Base-by-base conservation (phyloP, 352 stramenopile genomes). In the Saprolegnia diclina region DNA sequence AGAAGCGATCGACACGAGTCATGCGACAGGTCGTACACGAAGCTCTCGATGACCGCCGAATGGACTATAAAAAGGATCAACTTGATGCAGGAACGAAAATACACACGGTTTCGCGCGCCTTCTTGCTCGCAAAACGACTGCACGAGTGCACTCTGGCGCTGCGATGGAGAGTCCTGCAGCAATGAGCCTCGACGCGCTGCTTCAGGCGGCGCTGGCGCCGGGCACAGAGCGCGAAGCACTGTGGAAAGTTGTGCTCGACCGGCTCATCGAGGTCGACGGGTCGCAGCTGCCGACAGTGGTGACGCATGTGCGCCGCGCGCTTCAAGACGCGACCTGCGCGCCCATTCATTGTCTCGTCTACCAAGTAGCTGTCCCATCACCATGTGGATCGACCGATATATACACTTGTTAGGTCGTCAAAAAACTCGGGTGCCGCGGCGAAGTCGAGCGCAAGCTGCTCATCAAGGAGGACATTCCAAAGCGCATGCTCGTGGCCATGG, bases 401-500 rank as follows among this genome's bases (percentile, higher is more conserved):
- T 11, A 63, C 21, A 24, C 14, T 10, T 26, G 26, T 14, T 38
- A 72, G 57, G 55, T 75, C 16, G 54, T 78, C 2, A 71, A 72
- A 73, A 44, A 89, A 77, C 52, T 90, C 16, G 79, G 56, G 3
- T 66, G 71, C 50, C 80, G 79, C 29, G 81, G 82, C 0, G 78
- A 84, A 35, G 68, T 73, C 14, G 83, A 89, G 57, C 79, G 83
- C 0, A 74, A 79, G 16, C 68, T 74, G 3, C 64, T 92, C 4
- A 62, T 89, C 0, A 66, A 61, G 6, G 77, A 79, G 50, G 78
- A 77, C 0, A 53, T 85, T 10, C 75, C 73, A 1, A 70, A 78
- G 26, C 56, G 79, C 4, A 71, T 90, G 1, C 69, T 84, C 19
- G 42, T 67, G 3, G 76, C 73, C 0, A 64, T 83, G 18, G 61